Base-by-base conservation (phyloP, 495 filamentous ascomycete genomes). In the Podospora comata region DNA sequence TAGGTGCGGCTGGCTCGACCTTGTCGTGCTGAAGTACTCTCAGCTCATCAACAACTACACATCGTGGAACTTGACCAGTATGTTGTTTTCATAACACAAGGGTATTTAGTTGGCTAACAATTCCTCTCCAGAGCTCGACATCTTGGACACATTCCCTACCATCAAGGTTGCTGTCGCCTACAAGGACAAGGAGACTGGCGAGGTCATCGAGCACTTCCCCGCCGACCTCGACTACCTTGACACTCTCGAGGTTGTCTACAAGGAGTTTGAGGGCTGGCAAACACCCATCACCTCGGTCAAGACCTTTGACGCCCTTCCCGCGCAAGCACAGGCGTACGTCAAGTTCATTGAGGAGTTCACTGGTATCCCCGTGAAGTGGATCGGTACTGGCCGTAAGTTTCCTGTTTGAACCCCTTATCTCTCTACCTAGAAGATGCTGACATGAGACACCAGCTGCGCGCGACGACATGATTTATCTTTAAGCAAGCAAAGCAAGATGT, bases 1-100 rank as follows among this genome's bases (percentile, higher is more conserved):
- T 23, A 87, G 93, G 59, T 97, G 93, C 75, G 94, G 93, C 30
- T 96, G 91, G 92, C 85, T 97, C 54, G 93, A 97, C 75, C 85
- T 97, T 6, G 89, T 94, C n/a, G 82, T 95, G n/a, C 77, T 91
- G 66, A 90, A 91, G 72, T 92, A 93, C 83, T 91, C 86, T 55
- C 80, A 84, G 39, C 79, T 82, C 1, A 82, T 93, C 70, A 91
- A 92, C 82, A 85, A 92, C 80, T 92, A 92, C 80, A 90, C 88
- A 11, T 80, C 82, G 2, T 79, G 96, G 60, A 96, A 97, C 83
- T 80, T 97, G 53, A 97, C 93, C 68, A 97, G 69, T 71, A 67
- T 32, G 69, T 62, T 23, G 23, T 23, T 23, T 23, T 23, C 23
- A 23, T 23, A 23, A 23, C 23, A 23, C 23, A 1, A 23, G 23